Conservation (phyloP, 257 asterid genomes). For the Phtheirospermum japonicum region DNA sequence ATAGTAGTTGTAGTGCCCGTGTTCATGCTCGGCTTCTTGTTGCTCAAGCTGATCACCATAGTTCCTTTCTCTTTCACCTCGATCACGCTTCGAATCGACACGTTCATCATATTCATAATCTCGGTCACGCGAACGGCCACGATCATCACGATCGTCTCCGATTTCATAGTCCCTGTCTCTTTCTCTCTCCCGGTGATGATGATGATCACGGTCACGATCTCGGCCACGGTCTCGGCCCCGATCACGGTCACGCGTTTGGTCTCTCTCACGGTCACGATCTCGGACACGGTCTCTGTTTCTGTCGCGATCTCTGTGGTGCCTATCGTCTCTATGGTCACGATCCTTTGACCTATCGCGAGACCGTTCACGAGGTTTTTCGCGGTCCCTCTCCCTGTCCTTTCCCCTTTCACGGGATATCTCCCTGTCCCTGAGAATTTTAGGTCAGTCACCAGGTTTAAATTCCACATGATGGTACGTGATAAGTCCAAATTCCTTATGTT, state of each 20-base stretch:
- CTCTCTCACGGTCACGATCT: constrained; percentile 55
- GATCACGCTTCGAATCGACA: constrained; percentile 42
- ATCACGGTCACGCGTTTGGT: constrained; percentile 44
- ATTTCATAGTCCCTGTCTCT: constrained; percentile 39
- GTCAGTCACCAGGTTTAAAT: constrained; percentile 13
- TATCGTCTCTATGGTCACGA: constrained; percentile 82
- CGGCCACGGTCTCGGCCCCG: constrained; percentile 37
- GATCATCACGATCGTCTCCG: constrained; percentile 37
- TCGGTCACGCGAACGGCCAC: constrained; percentile 52
- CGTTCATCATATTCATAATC: constrained; percentile 48
- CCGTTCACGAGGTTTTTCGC: constrained; percentile 67
- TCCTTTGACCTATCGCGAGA: constrained; percentile 79
- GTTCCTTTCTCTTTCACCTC: constrained; percentile 45
- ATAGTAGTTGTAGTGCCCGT: constrained; percentile 58
- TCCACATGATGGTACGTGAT: not conserved
- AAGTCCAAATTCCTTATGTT: constrained; percentile 1
- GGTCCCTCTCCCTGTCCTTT: constrained; percentile 62
- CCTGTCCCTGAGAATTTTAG: constrained; percentile 49
- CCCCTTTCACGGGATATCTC: constrained; percentile 89
- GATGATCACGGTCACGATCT: constrained; percentile 50
- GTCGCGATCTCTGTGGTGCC: constrained; percentile 79
- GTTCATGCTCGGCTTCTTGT: constrained; percentile 48
- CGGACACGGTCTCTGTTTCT: constrained; percentile 57
- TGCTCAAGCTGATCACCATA: constrained; percentile 46
- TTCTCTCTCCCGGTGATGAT: constrained; percentile 42